phyloP scores from a whole-genome alignment of 768 basidiomycete genomes.

The Leccinum uliginosum region DNA sequence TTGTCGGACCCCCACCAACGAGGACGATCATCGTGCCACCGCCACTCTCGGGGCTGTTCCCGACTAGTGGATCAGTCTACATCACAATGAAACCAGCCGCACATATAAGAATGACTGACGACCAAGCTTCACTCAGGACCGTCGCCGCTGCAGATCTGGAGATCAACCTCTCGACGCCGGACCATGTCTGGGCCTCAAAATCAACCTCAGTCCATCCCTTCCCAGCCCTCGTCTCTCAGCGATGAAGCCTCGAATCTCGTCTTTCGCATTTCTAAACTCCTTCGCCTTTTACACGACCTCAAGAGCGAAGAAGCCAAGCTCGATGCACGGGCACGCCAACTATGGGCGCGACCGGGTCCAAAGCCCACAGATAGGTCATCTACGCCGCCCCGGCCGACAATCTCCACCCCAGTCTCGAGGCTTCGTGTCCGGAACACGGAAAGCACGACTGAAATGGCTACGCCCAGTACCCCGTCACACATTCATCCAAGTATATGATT shows the following conservation, averaged over 20 bases:
- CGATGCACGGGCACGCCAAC: constrained; percentile 12
- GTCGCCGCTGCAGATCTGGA: neutral
- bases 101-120: constrained; percentile 10
- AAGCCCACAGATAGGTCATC: neutral
- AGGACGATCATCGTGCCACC: neutral
- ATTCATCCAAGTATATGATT: constrained; percentile 9
- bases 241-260: constrained; percentile 9
- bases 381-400: neutral
- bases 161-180: neutral
- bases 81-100: constrained; percentile 11
- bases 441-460: neutral
- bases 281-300: constrained; percentile 20
- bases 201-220: neutral
- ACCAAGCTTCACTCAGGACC: neutral
- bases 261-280: constrained; percentile 14
- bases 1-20: neutral
- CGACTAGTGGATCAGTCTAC: constrained; percentile 3
- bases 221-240: constrained; percentile 6
- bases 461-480: constrained; percentile 3
- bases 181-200: constrained; percentile 10
- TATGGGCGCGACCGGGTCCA: constrained; percentile 3
- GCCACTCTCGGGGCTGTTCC: neutral
- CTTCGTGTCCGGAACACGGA: neutral
- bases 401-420: constrained; percentile 4
- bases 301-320: constrained; percentile 20